These are phyloP conservation scores for Aspergillus fructus DNA, from an alignment of 2,329 filamentous ascomycete species.

Conservation along the genomic window DNA sequence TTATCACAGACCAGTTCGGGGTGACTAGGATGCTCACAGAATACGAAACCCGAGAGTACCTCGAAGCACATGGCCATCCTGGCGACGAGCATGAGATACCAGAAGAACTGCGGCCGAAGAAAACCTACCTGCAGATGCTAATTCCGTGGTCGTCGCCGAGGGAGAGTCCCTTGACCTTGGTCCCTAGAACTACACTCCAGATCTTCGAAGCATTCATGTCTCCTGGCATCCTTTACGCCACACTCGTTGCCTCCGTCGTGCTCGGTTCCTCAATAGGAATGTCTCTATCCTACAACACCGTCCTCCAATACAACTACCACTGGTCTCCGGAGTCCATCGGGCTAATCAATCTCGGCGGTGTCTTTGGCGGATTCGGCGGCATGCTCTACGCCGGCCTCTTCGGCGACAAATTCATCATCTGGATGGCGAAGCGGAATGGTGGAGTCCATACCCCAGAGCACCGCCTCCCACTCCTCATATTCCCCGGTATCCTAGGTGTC, in stretches of 20 bases:
- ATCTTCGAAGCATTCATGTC: constrained; percentile 29
- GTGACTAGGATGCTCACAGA: constrained; percentile 36
- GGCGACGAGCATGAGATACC: background rate
- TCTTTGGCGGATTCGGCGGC: constrained; percentile 27
- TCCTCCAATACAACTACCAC: constrained; percentile 34
- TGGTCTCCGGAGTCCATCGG: constrained; percentile 30
- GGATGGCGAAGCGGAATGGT: constrained; percentile 31
- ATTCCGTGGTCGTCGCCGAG: constrained; percentile 23
- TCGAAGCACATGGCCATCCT: background rate
- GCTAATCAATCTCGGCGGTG: constrained; percentile 27
- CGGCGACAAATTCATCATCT: constrained; percentile 24
- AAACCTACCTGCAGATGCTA: constrained; percentile 29
- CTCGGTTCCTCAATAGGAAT: constrained; percentile 41
- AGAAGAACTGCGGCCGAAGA: constrained; percentile 1
- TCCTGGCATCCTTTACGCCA: constrained; percentile 40
- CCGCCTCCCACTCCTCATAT: constrained; percentile 32
- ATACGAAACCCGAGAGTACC: constrained; percentile 25
- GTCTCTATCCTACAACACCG: constrained; percentile 39
- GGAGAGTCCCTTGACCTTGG: constrained; percentile 12
- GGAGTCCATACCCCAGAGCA: constrained; percentile 39
- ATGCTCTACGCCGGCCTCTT: constrained; percentile 28
- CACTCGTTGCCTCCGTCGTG: constrained; percentile 37
- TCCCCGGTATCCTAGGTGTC: constrained; percentile 31
- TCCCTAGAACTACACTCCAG: constrained; percentile 20
- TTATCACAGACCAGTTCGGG: constrained; percentile 42